phyloP scores from a whole-genome alignment of 768 basidiomycete genomes.

The Mycena olivaceomarginata region DNA sequence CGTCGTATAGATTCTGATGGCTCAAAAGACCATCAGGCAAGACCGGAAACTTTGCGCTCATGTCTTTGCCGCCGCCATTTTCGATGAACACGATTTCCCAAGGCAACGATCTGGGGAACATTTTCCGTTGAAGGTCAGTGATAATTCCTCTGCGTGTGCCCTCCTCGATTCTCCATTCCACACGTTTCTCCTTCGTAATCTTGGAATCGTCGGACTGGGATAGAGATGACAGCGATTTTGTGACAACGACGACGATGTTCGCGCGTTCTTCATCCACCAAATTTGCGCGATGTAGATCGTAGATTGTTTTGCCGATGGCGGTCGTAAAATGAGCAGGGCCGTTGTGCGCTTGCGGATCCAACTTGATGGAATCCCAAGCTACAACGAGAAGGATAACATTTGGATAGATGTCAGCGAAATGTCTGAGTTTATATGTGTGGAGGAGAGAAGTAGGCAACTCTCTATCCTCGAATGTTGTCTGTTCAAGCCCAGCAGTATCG shows the following conservation, averaged over 20 bases:
- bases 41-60: neutral
- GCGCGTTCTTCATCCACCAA: neutral
- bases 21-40: neutral
- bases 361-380: no score
- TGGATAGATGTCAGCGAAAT: conserved; percentile 11
- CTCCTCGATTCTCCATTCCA: conserved; percentile 20
- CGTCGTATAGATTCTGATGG: neutral
- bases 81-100: conserved; percentile 22
- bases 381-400: conserved; percentile 20
- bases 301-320: conserved; percentile 16
- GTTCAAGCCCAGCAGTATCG: conserved; percentile 20
- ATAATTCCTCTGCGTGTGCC: conserved; percentile 21
- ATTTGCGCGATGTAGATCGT: neutral
- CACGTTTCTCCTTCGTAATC: neutral
- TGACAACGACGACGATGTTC: conserved; percentile 16
- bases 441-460: conserved; percentile 11
- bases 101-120: neutral
- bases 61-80: conserved; percentile 5
- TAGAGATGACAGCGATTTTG: conserved; percentile 16
- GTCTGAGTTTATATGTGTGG: neutral
- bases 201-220: conserved; percentile 18
- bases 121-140: conserved; percentile 20
- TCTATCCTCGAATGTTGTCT: conserved; percentile 17
- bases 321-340: conserved; percentile 7
- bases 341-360: no score